phyloP scores from a whole-genome alignment of 2,329 filamentous ascomycete genomes.

The Microcera coccophila region DNA sequence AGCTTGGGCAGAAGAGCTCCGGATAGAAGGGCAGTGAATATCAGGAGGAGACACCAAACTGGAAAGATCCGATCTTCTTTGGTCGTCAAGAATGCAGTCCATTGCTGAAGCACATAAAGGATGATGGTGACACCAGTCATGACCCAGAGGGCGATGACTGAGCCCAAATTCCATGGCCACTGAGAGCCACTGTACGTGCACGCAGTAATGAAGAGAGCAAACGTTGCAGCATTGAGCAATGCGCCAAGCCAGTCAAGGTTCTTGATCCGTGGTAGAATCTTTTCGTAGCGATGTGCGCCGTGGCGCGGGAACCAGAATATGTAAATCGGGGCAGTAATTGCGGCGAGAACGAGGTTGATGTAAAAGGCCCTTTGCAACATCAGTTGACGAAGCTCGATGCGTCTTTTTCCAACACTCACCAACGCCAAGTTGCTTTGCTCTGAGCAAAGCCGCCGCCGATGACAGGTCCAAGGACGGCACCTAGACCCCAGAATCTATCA shows the following conservation, averaged over 20 bases:
- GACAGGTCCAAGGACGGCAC: conserved; percentile 41
- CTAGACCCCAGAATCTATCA: conserved; percentile 34
- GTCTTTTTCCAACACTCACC: conserved; percentile 13
- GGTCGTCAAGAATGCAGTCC: neutral
- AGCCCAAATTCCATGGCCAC: neutral
- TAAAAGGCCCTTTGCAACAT: neutral
- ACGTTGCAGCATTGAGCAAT: neutral
- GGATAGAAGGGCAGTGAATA: neutral
- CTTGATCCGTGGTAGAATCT: neutral
- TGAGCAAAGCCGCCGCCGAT: conserved; percentile 44
- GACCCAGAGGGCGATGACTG: neutral
- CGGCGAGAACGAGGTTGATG: neutral
- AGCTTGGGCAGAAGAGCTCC: neutral
- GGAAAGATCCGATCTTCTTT: neutral
- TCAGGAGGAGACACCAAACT: neutral
- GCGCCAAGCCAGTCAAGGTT: neutral
- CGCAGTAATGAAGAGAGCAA: neutral
- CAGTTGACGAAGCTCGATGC: neutral
- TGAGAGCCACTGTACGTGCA: neutral
- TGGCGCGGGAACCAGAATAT: neutral
- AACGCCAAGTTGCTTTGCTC: conserved; percentile 38
- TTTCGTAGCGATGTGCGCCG: neutral
- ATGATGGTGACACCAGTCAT: neutral
- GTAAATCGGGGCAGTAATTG: neutral
- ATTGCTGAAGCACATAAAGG: neutral